Evolutionary conservation across 345 rosid genomes (phyloP).

Genomic region (Eucalyptus sp.): DNA sequence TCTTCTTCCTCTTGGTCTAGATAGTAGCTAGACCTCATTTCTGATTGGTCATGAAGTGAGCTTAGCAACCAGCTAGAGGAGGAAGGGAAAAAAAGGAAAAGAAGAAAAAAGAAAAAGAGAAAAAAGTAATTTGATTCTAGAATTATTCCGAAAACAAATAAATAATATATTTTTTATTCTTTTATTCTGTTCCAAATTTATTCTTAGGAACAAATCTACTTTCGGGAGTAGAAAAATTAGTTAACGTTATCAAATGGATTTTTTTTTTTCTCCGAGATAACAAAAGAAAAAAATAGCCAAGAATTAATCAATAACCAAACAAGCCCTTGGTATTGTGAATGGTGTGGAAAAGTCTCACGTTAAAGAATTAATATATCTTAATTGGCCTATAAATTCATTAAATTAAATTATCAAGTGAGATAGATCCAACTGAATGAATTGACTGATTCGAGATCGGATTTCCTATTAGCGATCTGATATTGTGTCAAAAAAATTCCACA

Average conservation of each 20-base stretch:
- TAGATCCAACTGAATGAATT: accelerated
- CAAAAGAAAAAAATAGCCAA: too few relatives aligned
- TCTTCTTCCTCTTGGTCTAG: too few relatives aligned
- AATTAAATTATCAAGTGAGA: neutral
- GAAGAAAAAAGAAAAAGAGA: accelerated
- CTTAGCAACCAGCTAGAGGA: accelerated
- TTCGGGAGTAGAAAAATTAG: accelerated
- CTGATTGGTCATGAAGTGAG: too few relatives aligned
- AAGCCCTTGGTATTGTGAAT: neutral
- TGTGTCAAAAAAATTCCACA: neutral
- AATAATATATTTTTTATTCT: too few relatives aligned
- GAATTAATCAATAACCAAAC: accelerated
- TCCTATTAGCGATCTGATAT: accelerated
- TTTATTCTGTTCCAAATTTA: accelerated
- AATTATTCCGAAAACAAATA: accelerated
- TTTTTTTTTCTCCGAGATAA: accelerated
- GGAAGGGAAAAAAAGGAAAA: accelerated
- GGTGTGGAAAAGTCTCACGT: accelerated
- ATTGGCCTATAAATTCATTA: neutral
- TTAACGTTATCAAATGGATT: accelerated
- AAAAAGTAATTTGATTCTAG: too few relatives aligned
- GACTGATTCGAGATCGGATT: accelerated
- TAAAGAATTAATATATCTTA: accelerated
- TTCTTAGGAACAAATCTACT: accelerated
- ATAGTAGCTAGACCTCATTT: too few relatives aligned